These are phyloP conservation scores for Leavenworthia alabamica DNA, from an alignment of 345 rosid species.

Conservation along the genomic window DNA sequence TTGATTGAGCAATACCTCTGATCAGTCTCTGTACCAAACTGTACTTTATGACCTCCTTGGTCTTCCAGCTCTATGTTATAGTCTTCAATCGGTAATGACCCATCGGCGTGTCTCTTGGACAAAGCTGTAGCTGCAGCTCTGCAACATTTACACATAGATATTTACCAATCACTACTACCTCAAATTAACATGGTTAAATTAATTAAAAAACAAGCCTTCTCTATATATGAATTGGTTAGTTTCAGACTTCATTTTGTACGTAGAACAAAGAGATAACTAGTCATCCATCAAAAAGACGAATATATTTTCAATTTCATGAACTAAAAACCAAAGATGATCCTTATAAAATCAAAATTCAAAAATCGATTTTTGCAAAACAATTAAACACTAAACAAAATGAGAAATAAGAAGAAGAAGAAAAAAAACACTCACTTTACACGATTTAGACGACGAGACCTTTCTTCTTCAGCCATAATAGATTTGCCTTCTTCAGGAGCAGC, in stretches of 20 bases:
- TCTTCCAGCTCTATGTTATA: constrained; percentile 78
- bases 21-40: constrained; percentile 78
- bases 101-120: constrained; percentile 68
- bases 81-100: constrained; percentile 66
- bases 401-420: background rate
- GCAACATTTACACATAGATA: constrained; percentile 19
- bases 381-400: background rate
- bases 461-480: constrained; percentile 69
- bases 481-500: constrained; percentile 56
- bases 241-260: background rate
- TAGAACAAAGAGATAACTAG: background rate
- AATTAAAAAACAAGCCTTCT: background rate
- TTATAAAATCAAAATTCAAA: no score
- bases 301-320: background rate
- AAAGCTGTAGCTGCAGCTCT: constrained; percentile 82
- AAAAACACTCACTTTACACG: constrained; percentile 56
- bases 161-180: background rate
- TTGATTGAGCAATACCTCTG: constrained; percentile 39
- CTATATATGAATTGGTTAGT: background rate
- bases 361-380: background rate
- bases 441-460: constrained; percentile 56
- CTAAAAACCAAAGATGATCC: background rate
- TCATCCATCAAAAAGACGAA: background rate
- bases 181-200: background rate
- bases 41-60: constrained; percentile 64